A percentile compares a stretch with the other conserved stretches of the same genome.
Conservation (phyloP, 345 rosid species). For the Hirschfeldia incana region DNA sequence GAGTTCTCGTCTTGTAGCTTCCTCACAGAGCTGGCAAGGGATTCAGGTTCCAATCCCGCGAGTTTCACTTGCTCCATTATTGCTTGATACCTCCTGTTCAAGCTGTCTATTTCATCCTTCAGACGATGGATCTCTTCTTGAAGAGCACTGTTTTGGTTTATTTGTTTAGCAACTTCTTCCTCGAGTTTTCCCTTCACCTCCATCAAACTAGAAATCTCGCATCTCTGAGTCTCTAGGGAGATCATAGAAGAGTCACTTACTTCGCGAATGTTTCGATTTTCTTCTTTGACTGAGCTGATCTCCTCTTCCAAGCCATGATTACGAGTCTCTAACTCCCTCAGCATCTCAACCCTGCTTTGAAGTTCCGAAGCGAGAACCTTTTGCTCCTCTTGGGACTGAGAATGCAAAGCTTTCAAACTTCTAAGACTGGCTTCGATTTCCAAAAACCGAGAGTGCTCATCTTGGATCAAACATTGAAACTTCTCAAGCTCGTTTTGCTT, state of each 20-base stretch:
- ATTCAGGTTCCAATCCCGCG: conserved; percentile 58
- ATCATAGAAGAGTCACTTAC: conserved; percentile 51
- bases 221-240: conserved; percentile 48
- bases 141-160: conserved; percentile 54
- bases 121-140: conserved; percentile 73
- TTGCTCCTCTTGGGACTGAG: conserved; percentile 64
- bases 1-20: conserved; percentile 65
- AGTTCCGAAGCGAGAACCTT: conserved; percentile 66
- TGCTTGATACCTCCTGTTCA: conserved; percentile 54
- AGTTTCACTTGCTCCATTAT: conserved; percentile 67
- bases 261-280: conserved; percentile 51
- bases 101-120: conserved; percentile 65
- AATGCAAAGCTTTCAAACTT: conserved; percentile 50
- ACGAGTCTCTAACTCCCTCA: conserved; percentile 54
- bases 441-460: conserved; percentile 62
- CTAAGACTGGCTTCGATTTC: conserved; percentile 64
- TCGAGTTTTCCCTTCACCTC: conserved; percentile 73
- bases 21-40: conserved; percentile 56
- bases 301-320: conserved; percentile 57
- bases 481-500: conserved; percentile 67
- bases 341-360: conserved; percentile 54
- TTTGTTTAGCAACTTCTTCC: conserved; percentile 59
- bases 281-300: conserved; percentile 51
- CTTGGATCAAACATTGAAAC: conserved; percentile 53
- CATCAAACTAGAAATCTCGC: conserved; percentile 56